These are phyloP conservation scores for Suillus clintonianus DNA, from an alignment of 768 basidiomycete species.

Conservation along the genomic window DNA sequence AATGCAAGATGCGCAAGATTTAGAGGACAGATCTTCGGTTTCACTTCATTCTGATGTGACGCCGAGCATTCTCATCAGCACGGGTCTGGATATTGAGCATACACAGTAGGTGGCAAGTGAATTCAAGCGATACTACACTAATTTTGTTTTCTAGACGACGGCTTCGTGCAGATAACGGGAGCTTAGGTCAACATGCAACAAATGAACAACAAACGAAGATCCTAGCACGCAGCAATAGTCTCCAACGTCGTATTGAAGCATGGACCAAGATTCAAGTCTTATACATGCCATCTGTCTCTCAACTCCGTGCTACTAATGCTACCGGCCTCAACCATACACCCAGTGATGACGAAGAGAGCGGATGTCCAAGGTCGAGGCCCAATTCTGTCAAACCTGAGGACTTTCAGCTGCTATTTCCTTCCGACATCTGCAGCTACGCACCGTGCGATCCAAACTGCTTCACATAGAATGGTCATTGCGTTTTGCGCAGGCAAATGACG, in stretches of 20 bases:
- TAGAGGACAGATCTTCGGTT: background rate
- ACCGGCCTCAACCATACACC: background rate
- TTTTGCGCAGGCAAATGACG: background rate
- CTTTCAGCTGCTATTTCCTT: background rate
- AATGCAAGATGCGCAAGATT: constrained; percentile 19
- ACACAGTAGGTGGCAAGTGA: constrained; percentile 28
- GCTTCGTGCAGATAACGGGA: background rate
- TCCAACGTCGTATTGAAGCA: background rate
- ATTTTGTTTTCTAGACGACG: background rate
- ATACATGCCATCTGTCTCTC: constrained; percentile 6
- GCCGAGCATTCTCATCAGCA: constrained; percentile 27
- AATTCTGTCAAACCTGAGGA: background rate
- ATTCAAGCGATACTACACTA: background rate
- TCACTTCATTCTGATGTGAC: constrained; percentile 9
- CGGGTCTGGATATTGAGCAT: constrained; percentile 36
- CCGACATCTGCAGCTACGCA: background rate
- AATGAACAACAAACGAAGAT: background rate
- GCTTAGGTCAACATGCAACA: background rate
- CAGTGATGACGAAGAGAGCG: background rate
- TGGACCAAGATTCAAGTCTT: constrained; percentile 8
- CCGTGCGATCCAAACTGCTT: background rate
- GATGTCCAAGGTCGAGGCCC: background rate
- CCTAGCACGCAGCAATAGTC: background rate
- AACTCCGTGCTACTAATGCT: background rate
- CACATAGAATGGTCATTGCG: background rate